Evolutionary conservation across 1,139 yeast genomes (phyloP), one percentile per base, ranked within the genome.

Genomic region (Scheffersomyces stambukii): DNA sequence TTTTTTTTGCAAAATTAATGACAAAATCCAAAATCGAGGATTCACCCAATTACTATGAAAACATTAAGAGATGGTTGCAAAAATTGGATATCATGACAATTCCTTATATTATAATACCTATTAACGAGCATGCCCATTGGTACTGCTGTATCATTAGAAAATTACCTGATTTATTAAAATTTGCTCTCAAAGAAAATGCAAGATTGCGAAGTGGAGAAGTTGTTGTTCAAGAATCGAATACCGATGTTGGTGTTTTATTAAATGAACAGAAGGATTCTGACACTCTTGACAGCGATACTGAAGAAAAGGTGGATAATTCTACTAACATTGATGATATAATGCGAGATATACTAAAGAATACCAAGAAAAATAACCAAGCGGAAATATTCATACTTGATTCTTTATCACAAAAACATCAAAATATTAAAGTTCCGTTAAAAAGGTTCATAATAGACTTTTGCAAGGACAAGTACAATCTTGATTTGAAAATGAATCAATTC

Each of bases 111-210:
- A 69, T 89, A 5, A 65, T 93, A 11, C 99, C 99, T 0, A 78
- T 93, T 8, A 86, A 86, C 52, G 85, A 80, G 41, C 66, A 70
- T 29, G 67, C 71, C 21, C 99, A 93, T 57, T 93, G 99, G 99
- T 85, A 80, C 49, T 79, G 89, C 26, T 81, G 86, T 19, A 70
- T 86, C 3, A 72, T 88, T 5, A 63, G 76, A 8, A 66, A 66
- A 8, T 40, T 67, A 16, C 73, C 73, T 0, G 48, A 44, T 13
- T 43, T 71, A 14, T 46, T 56, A 21, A 32, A 42, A 16, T 25
- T 31, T 13, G 46, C 51, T 5, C 8, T 20, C 8, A 24, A 19
- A 8, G 25, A 18, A 14, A 29, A 25, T 11, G 15, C 15, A 11
- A 13, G 8, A 6, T 8, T 6, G 12, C 7, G 2, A 9, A 15